These are phyloP conservation scores for Alternaria ethzedia DNA, from an alignment of 2,329 filamentous ascomycete genomes.

Conservation along the genomic window DNA sequence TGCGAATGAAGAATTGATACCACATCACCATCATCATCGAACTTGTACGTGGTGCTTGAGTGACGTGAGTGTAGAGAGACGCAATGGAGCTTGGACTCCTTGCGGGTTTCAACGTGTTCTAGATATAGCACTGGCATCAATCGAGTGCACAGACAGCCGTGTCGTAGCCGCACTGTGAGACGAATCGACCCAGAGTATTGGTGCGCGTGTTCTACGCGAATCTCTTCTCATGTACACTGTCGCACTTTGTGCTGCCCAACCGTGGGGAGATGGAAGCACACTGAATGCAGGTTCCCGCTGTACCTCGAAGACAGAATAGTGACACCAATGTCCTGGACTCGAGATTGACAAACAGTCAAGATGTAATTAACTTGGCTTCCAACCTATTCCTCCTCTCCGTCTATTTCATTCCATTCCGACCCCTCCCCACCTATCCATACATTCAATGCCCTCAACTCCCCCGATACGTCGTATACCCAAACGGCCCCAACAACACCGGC, in stretches of 20 bases:
- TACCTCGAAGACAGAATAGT: background rate
- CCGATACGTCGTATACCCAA: constrained; percentile 82
- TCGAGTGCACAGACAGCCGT: background rate
- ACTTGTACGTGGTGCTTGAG: background rate
- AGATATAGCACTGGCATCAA: background rate
- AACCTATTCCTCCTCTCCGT: background rate
- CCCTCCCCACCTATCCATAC: background rate
- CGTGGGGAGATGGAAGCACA: background rate
- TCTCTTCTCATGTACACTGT: background rate
- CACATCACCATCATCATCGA: background rate
- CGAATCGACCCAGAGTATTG: background rate
- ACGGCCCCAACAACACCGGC: constrained; percentile 76
- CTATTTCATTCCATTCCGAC: too few relatives aligned
- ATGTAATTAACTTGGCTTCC: background rate
- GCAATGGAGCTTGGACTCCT: background rate
- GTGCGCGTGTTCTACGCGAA: background rate
- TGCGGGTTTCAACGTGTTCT: background rate
- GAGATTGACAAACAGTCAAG: background rate
- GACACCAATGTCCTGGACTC: background rate
- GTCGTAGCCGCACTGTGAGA: background rate
- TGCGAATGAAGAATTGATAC: constrained; percentile 5
- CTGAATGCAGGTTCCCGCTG: background rate
- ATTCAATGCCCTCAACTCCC: constrained; percentile 53
- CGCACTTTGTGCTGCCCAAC: background rate
- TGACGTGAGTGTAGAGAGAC: background rate